phyloP scores from a whole-genome alignment of 192 early-diverging fungal genomes.

The Coemansia sp. region DNA sequence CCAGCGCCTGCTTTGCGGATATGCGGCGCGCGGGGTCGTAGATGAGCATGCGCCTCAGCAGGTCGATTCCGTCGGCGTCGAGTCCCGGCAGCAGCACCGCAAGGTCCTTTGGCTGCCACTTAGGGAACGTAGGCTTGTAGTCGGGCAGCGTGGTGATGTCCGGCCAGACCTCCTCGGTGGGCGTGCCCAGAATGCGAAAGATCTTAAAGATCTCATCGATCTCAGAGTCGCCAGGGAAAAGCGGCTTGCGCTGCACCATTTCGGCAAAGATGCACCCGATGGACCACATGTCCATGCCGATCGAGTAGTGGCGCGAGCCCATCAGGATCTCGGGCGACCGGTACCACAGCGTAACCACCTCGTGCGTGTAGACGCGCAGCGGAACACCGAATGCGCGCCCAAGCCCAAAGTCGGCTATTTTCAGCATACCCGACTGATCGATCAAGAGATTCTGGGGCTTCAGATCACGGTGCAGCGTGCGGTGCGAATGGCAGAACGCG shows the following conservation, averaged over 20 bases:
- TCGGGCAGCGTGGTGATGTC: constrained; percentile 71
- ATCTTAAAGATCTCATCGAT: constrained; percentile 94
- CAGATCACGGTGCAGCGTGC: constrained; percentile 95
- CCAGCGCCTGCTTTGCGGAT: constrained; percentile 78
- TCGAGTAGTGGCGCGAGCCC: constrained; percentile 85
- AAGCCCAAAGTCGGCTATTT: constrained; percentile 95
- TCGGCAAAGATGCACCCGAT: constrained; percentile 98
- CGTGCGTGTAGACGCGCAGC: constrained; percentile 89
- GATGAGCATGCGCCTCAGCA: constrained; percentile 67
- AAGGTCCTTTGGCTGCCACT: constrained; percentile 61
- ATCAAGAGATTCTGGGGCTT: constrained; percentile 99
- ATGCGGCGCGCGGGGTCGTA: constrained; percentile 78
- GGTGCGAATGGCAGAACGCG: constrained; percentile 82
- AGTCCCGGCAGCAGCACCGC: constrained; percentile 53
- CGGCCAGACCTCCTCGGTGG: constrained; percentile 74
- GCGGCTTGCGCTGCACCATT: constrained; percentile 71
- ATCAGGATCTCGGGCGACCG: constrained; percentile 93
- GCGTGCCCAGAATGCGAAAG: constrained; percentile 82
- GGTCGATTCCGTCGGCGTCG: constrained; percentile 64
- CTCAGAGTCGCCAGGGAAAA: constrained; percentile 90
- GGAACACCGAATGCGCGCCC: constrained; percentile 91
- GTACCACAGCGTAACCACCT: constrained; percentile 96
- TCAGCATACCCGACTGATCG: constrained; percentile 79
- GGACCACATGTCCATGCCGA: constrained; percentile 96
- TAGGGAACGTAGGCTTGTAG: constrained; percentile 77